Conservation (phyloP, 73 alveolate species). For the Effrenium voratum region DNA sequence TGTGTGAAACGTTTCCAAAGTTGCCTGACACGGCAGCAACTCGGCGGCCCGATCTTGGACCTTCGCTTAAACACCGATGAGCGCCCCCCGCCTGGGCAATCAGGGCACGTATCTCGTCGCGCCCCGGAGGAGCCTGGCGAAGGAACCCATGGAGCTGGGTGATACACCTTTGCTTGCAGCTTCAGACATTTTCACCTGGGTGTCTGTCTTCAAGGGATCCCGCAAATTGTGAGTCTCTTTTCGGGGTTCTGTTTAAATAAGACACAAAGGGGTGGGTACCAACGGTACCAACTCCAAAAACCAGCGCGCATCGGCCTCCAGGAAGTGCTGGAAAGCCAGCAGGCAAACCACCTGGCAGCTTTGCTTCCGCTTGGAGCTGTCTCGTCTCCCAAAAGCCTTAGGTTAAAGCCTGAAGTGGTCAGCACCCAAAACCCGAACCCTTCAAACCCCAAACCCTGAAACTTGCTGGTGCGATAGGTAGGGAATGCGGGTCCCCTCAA, state of each 20-base stretch:
- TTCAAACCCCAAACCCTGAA: neutral
- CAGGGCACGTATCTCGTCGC: constrained; percentile 43
- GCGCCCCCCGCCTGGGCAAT: constrained; percentile 56
- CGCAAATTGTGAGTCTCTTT: too few relatives aligned
- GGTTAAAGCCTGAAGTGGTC: neutral
- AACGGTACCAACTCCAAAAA: neutral
- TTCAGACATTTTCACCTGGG: neutral
- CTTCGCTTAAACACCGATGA: too few relatives aligned
- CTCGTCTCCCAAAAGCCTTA: neutral
- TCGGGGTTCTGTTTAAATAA: neutral
- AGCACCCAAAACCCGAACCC: neutral
- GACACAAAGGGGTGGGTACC: neutral
- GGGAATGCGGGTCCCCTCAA: neutral
- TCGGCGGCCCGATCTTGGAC: too few relatives aligned
- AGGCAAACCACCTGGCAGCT: constrained; percentile 71
- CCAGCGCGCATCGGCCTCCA: constrained; percentile 8
- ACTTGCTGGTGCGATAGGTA: neutral
- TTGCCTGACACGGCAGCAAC: too few relatives aligned
- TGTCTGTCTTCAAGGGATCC: neutral
- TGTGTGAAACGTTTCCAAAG: too few relatives aligned
- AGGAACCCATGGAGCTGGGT: neutral
- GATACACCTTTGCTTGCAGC: too few relatives aligned
- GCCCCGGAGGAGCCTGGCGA: neutral
- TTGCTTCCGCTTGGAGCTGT: neutral
- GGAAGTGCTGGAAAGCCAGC: constrained; percentile 66